Evolutionary conservation across 257 asterid species (phyloP).

Genomic region (Cordia subcordata): DNA sequence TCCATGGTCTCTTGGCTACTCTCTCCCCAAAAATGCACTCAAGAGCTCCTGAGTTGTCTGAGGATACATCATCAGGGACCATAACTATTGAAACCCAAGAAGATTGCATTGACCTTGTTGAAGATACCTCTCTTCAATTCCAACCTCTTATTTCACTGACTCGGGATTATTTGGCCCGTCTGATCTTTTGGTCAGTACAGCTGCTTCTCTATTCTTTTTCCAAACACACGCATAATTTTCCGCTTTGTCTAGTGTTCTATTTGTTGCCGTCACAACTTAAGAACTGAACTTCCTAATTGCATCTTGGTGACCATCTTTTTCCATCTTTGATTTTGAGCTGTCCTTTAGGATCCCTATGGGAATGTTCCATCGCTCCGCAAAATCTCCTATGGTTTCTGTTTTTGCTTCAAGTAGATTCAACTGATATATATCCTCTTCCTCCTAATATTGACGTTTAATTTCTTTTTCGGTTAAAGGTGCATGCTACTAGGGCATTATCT

Average conservation of each 20-base stretch:
- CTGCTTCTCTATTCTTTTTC: slow-evolving; percentile 3
- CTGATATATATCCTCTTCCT: background rate
- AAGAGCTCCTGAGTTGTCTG: slow-evolving; percentile 53
- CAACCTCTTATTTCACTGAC: slow-evolving; percentile 80
- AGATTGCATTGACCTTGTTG: slow-evolving; percentile 75
- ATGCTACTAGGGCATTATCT: slow-evolving; percentile 93
- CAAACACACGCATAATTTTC: background rate
- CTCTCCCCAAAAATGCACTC: slow-evolving; percentile 97
- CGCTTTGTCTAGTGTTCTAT: too few relatives aligned
- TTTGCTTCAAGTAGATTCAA: too few relatives aligned
- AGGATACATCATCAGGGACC: slow-evolving; percentile 39
- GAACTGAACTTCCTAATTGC: too few relatives aligned
- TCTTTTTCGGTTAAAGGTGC: slow-evolving; percentile 48
- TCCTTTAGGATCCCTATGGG: too few relatives aligned
- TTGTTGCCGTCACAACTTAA: too few relatives aligned
- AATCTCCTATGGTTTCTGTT: too few relatives aligned
- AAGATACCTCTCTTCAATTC: slow-evolving; percentile 77
- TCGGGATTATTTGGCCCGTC: slow-evolving; percentile 91
- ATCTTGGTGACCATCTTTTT: too few relatives aligned
- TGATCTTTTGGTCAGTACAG: slow-evolving; percentile 64
- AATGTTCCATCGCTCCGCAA: too few relatives aligned
- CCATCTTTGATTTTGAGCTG: too few relatives aligned
- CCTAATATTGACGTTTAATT: slow-evolving; percentile 5
- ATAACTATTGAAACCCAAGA: slow-evolving; percentile 42
- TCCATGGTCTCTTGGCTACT: slow-evolving; percentile 93